These are phyloP conservation scores for Carnegiea gigantea DNA, from an alignment of 179 eudicot genomes.

Conservation along the genomic window DNA sequence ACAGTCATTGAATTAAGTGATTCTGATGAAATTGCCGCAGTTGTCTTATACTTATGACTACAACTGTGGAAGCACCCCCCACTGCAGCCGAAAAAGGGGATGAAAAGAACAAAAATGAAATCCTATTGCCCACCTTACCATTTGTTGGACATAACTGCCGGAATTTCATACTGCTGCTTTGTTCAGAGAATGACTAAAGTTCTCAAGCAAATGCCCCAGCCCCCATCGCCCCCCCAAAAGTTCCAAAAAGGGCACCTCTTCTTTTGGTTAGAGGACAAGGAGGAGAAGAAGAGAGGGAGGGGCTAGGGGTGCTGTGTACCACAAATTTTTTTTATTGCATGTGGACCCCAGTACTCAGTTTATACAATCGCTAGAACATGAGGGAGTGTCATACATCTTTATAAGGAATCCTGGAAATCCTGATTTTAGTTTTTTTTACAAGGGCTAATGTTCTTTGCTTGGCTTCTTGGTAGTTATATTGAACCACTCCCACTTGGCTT, in stretches of 20 bases:
- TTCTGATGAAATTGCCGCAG: neutral
- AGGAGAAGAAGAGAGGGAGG: neutral
- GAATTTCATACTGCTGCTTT: neutral
- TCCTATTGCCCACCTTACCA: neutral
- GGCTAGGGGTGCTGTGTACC: neutral
- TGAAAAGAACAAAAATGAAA: neutral
- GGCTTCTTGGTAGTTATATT: conserved; percentile 50
- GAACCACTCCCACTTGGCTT: conserved; percentile 91
- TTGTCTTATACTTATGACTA: neutral
- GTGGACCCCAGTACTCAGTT: neutral
- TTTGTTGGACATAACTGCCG: neutral
- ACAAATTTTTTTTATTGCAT: neutral
- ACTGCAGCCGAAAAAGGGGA: no score
- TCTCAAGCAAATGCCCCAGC: neutral
- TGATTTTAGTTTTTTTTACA: neutral
- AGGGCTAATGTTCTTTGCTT: conserved; percentile 8
- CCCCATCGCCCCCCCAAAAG: neutral
- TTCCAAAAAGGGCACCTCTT: neutral
- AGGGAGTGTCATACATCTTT: neutral
- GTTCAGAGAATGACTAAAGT: neutral
- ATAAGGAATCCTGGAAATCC: neutral
- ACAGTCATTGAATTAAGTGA: neutral
- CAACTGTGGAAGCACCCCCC: no score
- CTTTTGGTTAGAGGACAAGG: neutral
- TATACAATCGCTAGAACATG: neutral